Evolutionary conservation across 176 grass and related monocot genomes (phyloP).

Genomic region (Eleusine indica): DNA sequence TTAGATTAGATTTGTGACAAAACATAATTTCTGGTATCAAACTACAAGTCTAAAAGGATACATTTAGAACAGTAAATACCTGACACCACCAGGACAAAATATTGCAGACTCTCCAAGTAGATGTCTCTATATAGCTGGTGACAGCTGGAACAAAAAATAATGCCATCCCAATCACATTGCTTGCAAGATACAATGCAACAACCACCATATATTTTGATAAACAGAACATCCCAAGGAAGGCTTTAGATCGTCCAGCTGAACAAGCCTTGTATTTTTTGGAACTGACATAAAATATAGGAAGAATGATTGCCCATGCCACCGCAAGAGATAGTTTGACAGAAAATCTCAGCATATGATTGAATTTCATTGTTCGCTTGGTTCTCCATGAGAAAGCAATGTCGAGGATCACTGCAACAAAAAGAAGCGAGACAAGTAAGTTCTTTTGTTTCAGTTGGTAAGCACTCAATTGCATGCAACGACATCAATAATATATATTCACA

Average conservation of each 20-base stretch:
- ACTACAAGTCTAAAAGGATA: constrained; percentile 2
- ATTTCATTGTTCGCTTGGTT: constrained; percentile 71
- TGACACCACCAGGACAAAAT: constrained; percentile 94
- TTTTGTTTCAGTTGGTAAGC: constrained; percentile 3
- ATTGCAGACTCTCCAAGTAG: constrained; percentile 69
- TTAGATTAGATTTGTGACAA: constrained; percentile 13
- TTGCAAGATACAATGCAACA: constrained; percentile 70
- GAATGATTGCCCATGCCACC: constrained; percentile 66
- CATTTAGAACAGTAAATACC: constrained; percentile 39
- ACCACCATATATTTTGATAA: constrained; percentile 88
- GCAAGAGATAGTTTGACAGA: constrained; percentile 72
- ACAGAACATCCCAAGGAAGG: constrained; percentile 71
- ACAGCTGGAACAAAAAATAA: constrained; percentile 93
- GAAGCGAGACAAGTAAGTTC: neutral
- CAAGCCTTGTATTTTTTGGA: constrained; percentile 75
- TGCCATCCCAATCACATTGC: constrained; percentile 86
- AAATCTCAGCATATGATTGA: constrained; percentile 74
- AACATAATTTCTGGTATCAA: constrained; percentile 27
- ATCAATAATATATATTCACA: neutral
- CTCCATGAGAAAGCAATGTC: constrained; percentile 86
- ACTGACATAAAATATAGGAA: constrained; percentile 78
- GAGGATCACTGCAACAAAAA: constrained; percentile 69
- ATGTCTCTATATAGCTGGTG: constrained; percentile 79
- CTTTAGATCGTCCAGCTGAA: constrained; percentile 56
- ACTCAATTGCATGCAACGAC: neutral